phyloP scores from a whole-genome alignment of 2,329 filamentous ascomycete genomes.

The Westerdykella sp. region DNA sequence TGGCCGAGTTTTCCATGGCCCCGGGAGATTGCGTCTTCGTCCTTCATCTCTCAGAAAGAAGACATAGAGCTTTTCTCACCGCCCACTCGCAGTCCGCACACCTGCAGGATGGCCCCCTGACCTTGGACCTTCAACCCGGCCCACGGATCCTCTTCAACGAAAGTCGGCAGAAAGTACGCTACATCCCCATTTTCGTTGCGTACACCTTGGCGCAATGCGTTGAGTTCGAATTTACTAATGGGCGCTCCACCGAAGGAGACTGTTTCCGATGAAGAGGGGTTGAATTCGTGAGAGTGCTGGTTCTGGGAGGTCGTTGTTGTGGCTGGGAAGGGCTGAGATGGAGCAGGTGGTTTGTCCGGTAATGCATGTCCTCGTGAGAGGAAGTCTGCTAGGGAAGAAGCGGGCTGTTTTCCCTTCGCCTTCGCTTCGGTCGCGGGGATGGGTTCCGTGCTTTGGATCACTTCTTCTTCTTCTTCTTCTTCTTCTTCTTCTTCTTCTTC shows the following conservation, averaged over 20 bases:
- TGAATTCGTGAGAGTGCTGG: no score
- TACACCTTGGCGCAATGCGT: conserved; percentile 37
- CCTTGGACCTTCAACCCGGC: conserved; percentile 17
- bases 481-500: conserved; percentile 1
- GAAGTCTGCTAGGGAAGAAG: conserved; percentile 27
- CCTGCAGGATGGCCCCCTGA: neutral
- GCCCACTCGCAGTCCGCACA: neutral
- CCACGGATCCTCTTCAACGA: conserved; percentile 69
- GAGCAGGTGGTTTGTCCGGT: conserved; percentile 11
- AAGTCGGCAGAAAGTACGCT: conserved; percentile 63
- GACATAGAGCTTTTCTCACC: neutral
- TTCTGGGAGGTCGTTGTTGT: neutral
- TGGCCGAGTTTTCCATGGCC: no score
- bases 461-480: neutral
- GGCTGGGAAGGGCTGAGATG: no score
- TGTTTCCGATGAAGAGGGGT: conserved; percentile 8
- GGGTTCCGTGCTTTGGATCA: neutral
- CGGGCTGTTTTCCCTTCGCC: conserved; percentile 7
- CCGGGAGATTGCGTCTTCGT: no score
- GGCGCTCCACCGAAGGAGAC: conserved; percentile 27
- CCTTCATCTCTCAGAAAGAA: no score
- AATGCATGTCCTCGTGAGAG: conserved; percentile 24
- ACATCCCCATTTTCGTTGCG: conserved; percentile 53
- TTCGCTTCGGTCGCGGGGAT: conserved; percentile 5
- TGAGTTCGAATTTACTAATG: conserved; percentile 25